Evolutionary conservation across 306 rosid genomes (phyloP).

Genomic region (Cucurbita pepo): DNA sequence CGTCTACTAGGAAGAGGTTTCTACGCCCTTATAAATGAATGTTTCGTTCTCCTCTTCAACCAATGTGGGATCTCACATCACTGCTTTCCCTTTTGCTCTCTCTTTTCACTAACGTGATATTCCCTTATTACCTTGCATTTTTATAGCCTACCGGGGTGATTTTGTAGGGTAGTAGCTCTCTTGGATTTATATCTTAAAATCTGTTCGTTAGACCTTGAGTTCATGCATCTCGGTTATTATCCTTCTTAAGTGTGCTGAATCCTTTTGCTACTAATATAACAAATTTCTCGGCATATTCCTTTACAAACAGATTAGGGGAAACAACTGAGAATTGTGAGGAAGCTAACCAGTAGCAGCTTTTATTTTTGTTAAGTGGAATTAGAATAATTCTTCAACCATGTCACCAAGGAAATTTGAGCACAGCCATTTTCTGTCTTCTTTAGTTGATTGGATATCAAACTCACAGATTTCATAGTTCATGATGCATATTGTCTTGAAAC

Average conservation of each 20-base stretch:
- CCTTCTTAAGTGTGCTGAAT: neutral
- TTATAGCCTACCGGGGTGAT: neutral
- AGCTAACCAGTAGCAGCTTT: neutral
- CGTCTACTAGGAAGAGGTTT: too few species aligned
- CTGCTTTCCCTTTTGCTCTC: neutral
- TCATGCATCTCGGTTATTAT: neutral
- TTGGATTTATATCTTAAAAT: neutral
- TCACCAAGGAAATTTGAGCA: neutral
- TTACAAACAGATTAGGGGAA: neutral
- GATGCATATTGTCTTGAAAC: neutral
- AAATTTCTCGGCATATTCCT: neutral
- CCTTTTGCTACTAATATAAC: neutral
- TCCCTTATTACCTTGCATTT: neutral
- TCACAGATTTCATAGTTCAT: neutral
- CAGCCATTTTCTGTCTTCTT: neutral
- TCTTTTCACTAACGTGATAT: neutral
- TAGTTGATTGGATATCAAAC: neutral
- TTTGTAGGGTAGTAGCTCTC: neutral
- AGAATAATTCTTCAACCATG: neutral
- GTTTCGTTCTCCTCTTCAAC: too few species aligned
- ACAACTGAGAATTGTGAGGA: neutral
- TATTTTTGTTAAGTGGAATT: neutral
- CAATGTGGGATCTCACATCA: too few species aligned
- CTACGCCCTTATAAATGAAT: too few species aligned
- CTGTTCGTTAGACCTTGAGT: neutral